Percentiles rank a stretch among this genome's conserved stretches.
These are phyloP conservation scores for Ambrosiella xylebori DNA, from an alignment of 2,329 filamentous ascomycete genomes.

Conservation along the genomic window DNA sequence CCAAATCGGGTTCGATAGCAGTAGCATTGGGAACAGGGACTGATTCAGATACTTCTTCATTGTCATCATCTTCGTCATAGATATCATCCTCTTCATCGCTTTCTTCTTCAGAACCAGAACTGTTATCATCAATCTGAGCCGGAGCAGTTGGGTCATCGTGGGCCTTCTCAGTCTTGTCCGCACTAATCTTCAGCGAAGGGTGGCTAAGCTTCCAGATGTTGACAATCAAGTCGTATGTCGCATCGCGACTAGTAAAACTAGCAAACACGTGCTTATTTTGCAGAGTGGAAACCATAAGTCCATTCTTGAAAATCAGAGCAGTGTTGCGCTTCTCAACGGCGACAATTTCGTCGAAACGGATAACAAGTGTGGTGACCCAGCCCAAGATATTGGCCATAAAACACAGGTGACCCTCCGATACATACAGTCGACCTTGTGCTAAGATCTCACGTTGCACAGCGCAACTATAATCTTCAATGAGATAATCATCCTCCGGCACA, in stretches of 20 bases:
- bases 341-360: constrained; percentile 95
- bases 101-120: constrained; percentile 43
- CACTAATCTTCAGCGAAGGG: constrained; percentile 76
- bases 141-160: constrained; percentile 26
- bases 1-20: constrained; percentile 35
- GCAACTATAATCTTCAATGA: constrained; percentile 97
- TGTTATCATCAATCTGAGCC: constrained; percentile 26
- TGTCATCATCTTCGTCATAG: constrained; percentile 63
- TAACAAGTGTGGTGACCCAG: constrained; percentile 93
- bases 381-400: constrained; percentile 98
- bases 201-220: constrained; percentile 98
- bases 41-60: constrained; percentile 29
- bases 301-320: constrained; percentile 89
- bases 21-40: constrained; percentile 14
- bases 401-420: constrained; percentile 92
- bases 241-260: constrained; percentile 83
- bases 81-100: constrained; percentile 49
- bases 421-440: constrained; percentile 80
- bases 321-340: constrained; percentile 95
- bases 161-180: constrained; percentile 80
- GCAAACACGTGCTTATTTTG: constrained; percentile 94
- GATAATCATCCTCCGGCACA: constrained; percentile 91
- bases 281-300: constrained; percentile 86
- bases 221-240: constrained; percentile 90
- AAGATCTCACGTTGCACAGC: constrained; percentile 91